Conservation (phyloP, 1,284 basidiomycete genomes). For the Puccinia novopanici region DNA sequence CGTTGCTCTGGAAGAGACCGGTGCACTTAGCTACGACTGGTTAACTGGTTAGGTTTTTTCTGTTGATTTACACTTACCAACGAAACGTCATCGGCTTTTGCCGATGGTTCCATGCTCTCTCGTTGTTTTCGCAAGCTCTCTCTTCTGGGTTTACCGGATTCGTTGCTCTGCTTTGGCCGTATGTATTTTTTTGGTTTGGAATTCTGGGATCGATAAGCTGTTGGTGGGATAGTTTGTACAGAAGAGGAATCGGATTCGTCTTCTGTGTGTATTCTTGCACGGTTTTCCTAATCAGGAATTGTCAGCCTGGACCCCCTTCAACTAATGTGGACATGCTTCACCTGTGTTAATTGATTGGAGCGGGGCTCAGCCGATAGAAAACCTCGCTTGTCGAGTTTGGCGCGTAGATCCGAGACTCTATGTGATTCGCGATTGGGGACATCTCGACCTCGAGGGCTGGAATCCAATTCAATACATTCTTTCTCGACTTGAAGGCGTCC, state of each 20-base stretch:
- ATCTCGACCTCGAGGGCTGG: too few relatives aligned
- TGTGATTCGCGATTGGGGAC: too few relatives aligned
- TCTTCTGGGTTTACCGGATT: neutral
- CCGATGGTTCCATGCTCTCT: neutral
- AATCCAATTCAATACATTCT: too few relatives aligned
- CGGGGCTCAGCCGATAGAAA: too few relatives aligned
- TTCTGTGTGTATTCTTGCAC: neutral
- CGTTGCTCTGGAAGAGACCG: neutral
- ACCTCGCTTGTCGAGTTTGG: too few relatives aligned
- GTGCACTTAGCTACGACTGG: neutral
- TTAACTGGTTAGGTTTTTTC: too few relatives aligned
- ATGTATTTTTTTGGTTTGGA: neutral
- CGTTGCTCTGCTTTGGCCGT: neutral
- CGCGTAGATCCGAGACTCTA: too few relatives aligned
- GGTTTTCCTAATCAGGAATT: too few relatives aligned
- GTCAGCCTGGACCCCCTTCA: too few relatives aligned
- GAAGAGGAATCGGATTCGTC: neutral
- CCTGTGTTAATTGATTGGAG: too few relatives aligned
- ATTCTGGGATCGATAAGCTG: neutral
- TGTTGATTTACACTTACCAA: neutral
- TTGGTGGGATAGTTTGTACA: neutral
- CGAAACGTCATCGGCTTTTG: constrained; percentile 5
- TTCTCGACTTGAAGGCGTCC: too few relatives aligned
- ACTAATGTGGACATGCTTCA: too few relatives aligned
- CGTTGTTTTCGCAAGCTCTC: constrained; percentile 6